Base-by-base conservation (phyloP, 306 rosid species). In the Dalbergia cochinchinensis region DNA sequence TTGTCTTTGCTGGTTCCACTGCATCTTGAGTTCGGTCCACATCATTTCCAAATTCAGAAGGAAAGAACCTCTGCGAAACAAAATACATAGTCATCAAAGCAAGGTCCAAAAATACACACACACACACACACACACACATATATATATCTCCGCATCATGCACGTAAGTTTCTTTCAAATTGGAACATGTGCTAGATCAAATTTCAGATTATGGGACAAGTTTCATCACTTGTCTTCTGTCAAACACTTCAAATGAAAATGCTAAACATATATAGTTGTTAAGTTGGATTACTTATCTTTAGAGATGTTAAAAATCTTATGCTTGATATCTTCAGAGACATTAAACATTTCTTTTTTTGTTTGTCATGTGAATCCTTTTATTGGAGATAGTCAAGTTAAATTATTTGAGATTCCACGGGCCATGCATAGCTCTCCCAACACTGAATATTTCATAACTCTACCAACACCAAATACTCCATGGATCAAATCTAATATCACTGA, bases 41-140 rank as follows among this genome's bases (percentile, higher is more conserved):
- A 59, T 86, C 87, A 11, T 37, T 55, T 37, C 90, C 89, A 47
- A 86, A 89, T 71, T 89, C 92, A 1, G 92, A 86, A 18, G 90
- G 87, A 33, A 82, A 8, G 47, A 89, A 89, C 64, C 88, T 84
- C 90, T 88, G 83, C 11, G 8, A 8, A 54, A 73, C 37, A 44
- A 18, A 34, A 8, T 6, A 26, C 2, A 50, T n/a, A 33, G 19
- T 65, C 41, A 20, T 41, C 9, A 77, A 7, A 35, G 45, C 20
- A 57, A 37, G 37, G 15, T 73, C 75, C n/a, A 19, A 79, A 61
- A n/a, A n/a, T n/a, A n/a, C n/a, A n/a, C n/a, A n/a, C n/a, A n/a
- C n/a, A n/a, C n/a, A n/a, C n/a, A n/a, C n/a, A n/a, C n/a, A n/a
- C n/a, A n/a, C n/a, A n/a, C n/a, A n/a, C n/a, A n/a, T n/a, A n/a